Conservation (phyloP, 2,329 filamentous ascomycete species). For the Metarhizium robertsii region DNA sequence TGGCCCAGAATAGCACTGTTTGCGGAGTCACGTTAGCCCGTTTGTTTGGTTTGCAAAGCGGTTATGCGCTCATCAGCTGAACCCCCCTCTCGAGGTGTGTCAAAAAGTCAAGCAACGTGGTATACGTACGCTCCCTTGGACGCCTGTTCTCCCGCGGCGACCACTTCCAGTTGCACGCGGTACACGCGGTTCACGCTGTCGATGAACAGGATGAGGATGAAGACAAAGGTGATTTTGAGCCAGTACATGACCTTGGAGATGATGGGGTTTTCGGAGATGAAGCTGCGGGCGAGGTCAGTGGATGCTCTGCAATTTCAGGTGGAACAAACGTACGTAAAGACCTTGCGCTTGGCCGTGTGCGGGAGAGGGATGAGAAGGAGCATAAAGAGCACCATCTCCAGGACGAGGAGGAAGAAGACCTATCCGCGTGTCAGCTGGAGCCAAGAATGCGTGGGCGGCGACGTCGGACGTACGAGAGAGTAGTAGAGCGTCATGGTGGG, state of each 20-base stretch:
- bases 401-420: constrained; percentile 76
- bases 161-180: constrained; percentile 85
- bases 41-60: neutral
- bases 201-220: constrained; percentile 95
- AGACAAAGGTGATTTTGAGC: constrained; percentile 98
- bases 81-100: neutral
- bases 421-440: constrained; percentile 26
- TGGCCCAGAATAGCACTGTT: constrained; percentile 64
- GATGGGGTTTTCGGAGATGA: constrained; percentile 80
- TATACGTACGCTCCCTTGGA: constrained; percentile 33
- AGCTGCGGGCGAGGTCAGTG: constrained; percentile 37
- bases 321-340: constrained; percentile 59
- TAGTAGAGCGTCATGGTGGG: constrained; percentile 50
- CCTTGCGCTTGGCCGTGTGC: constrained; percentile 72
- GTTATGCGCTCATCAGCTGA: too few species aligned
- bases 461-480: constrained; percentile 33
- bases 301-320: neutral
- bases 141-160: constrained; percentile 54
- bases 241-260: constrained; percentile 95
- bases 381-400: constrained; percentile 77
- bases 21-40: neutral
- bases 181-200: constrained; percentile 96
- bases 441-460: neutral
- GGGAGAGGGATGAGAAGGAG: constrained; percentile 78
- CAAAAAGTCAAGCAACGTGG: constrained; percentile 9